Conservation (phyloP, 2,329 filamentous ascomycete species). For the Pseudonectria buxi region DNA sequence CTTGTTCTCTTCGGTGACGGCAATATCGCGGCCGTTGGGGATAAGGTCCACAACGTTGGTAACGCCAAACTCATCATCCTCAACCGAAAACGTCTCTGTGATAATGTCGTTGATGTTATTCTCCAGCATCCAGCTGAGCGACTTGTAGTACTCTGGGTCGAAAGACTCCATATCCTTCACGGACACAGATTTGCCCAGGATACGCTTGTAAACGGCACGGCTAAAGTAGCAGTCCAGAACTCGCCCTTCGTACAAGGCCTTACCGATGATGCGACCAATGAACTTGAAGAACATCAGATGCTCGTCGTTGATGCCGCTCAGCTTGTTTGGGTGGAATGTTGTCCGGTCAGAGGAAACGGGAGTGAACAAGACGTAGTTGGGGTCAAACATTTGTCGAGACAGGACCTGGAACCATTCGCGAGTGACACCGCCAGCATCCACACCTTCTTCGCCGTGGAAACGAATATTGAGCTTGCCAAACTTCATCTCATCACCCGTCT, state of each 20-base stretch:
- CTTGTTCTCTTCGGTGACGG: slow-evolving; percentile 97
- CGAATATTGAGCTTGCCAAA: slow-evolving; percentile 97
- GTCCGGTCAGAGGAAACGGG: slow-evolving; percentile 96
- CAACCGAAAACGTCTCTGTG: slow-evolving; percentile 90
- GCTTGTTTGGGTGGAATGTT: slow-evolving; percentile 95
- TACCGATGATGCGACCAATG: slow-evolving; percentile 96
- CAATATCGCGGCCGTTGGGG: slow-evolving; percentile 80
- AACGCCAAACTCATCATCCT: slow-evolving; percentile 90
- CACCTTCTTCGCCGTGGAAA: slow-evolving; percentile 95
- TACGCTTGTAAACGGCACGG: slow-evolving; percentile 95
- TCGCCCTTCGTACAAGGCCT: slow-evolving; percentile 92
- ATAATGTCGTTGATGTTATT: slow-evolving; percentile 99
- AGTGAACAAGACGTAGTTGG: slow-evolving; percentile 93
- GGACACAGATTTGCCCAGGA: slow-evolving; percentile 88
- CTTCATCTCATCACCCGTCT: slow-evolving; percentile 94
- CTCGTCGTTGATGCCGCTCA: slow-evolving; percentile 90
- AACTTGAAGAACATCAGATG: slow-evolving; percentile 99
- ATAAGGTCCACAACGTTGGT: slow-evolving; percentile 81
- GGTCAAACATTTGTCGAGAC: slow-evolving; percentile 96
- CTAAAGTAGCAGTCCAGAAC: slow-evolving; percentile 98
- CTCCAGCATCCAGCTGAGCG: slow-evolving; percentile 94
- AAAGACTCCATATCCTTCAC: slow-evolving; percentile 99
- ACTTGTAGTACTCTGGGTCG: slow-evolving; percentile 98
- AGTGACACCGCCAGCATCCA: slow-evolving; percentile 94
- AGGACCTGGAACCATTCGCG: slow-evolving; percentile 99